These are phyloP conservation scores for Zygosaccharomyces kombuchaensis DNA, from an alignment of 805 yeast genomes.

Conservation along the genomic window DNA sequence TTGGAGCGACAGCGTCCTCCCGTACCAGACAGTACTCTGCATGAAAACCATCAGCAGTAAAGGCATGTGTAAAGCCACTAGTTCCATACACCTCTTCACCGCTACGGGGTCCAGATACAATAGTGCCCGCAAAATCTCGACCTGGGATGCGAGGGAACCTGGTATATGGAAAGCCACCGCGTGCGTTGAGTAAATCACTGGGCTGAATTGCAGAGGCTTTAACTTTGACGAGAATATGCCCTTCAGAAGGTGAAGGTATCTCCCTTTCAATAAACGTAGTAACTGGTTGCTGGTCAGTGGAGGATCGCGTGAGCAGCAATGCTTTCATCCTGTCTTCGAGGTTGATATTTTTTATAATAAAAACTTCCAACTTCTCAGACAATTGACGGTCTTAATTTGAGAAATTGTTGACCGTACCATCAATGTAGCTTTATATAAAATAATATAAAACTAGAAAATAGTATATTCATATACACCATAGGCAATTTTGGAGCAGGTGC, in stretches of 20 bases:
- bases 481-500: no score
- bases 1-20: slow-evolving; percentile 4
- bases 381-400: no score
- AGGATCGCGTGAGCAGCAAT: background rate
- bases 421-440: no score
- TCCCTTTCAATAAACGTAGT: background rate
- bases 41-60: slow-evolving; percentile 7
- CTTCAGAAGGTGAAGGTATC: slow-evolving; percentile 27
- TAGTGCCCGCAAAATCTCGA: slow-evolving; percentile 9
- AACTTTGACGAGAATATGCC: slow-evolving; percentile 37
- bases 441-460: no score
- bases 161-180: slow-evolving; percentile 11
- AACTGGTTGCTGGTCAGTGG: background rate
- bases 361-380: no score
- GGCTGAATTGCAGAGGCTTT: slow-evolving; percentile 9
- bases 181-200: slow-evolving; percentile 7
- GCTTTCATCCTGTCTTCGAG: background rate
- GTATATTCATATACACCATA: no score
- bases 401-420: no score
- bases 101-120: slow-evolving; percentile 6
- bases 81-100: slow-evolving; percentile 10
- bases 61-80: slow-evolving; percentile 7
- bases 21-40: slow-evolving; percentile 8
- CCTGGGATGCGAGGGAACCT: slow-evolving; percentile 8
- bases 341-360: no score